Conservation (phyloP, 345 rosid genomes). For the Salix exigua region DNA sequence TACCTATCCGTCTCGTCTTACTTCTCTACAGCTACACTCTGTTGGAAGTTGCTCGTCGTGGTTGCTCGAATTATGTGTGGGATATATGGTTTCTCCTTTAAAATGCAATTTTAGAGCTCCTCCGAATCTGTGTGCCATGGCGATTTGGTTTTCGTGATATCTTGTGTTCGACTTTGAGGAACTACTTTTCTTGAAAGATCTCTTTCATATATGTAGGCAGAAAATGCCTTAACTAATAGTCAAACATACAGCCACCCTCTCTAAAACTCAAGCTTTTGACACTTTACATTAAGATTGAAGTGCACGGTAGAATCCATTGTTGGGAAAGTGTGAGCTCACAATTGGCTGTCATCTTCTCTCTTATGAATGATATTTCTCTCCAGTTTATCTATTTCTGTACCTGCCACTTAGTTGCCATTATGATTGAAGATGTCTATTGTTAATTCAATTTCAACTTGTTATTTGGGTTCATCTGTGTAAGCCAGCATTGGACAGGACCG, state of each 20-base stretch:
- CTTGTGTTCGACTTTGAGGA: neutral
- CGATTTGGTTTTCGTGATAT: neutral
- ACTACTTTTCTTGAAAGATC: neutral
- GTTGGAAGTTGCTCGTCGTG: neutral
- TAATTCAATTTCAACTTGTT: neutral
- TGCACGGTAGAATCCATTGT: neutral
- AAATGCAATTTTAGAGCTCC: neutral
- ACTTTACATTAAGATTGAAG: neutral
- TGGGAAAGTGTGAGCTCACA: neutral
- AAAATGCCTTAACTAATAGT: neutral
- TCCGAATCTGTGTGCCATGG: neutral
- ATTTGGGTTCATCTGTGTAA: neutral
- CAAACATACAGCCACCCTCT: neutral
- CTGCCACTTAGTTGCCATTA: neutral
- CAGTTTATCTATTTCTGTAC: neutral
- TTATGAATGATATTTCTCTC: neutral
- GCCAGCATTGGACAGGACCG: neutral
- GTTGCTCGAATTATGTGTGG: neutral
- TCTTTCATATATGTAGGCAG: neutral
- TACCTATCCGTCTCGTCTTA: neutral
- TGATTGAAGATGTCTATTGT: neutral
- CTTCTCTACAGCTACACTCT: neutral
- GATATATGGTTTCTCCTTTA: neutral
- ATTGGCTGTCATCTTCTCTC: neutral
- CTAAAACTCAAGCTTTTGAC: neutral